A percentile compares a stretch with the other conserved stretches of the same genome.
phyloP scores from a whole-genome alignment of 768 basidiomycete species.

The Paxillus rubicundulus region DNA sequence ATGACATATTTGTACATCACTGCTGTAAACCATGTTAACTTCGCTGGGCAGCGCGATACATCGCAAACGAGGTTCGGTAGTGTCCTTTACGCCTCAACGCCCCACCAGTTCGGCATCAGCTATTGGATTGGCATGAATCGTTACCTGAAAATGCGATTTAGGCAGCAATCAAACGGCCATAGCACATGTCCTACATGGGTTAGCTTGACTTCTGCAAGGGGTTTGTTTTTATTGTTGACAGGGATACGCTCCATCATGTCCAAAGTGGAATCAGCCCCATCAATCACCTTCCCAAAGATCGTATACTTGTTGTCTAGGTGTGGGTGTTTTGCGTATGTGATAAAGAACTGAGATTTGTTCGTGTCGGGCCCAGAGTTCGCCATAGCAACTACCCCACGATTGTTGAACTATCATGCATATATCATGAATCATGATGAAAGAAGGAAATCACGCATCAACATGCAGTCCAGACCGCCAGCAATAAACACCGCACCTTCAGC shows the following conservation, averaged over 20 bases:
- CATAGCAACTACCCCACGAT: slow-evolving; percentile 95
- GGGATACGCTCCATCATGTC: slow-evolving; percentile 93
- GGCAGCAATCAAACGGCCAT: neutral
- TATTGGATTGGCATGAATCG: slow-evolving; percentile 93
- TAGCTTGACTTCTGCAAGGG: slow-evolving; percentile 81
- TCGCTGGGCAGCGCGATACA: neutral
- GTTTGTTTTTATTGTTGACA: slow-evolving; percentile 88
- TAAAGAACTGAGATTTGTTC: slow-evolving; percentile 90
- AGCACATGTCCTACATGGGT: slow-evolving; percentile 54
- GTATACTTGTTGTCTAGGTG: slow-evolving; percentile 95
- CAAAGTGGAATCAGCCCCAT: slow-evolving; percentile 90
- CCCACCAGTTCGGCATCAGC: slow-evolving; percentile 60
- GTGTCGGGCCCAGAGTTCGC: slow-evolving; percentile 93
- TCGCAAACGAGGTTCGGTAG: neutral
- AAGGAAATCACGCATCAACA: neutral
- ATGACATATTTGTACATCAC: slow-evolving; percentile 10
- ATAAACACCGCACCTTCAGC: slow-evolving; percentile 64
- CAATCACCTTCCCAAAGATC: slow-evolving; percentile 97
- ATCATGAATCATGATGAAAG: neutral
- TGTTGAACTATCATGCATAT: slow-evolving; percentile 71
- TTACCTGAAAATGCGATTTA: slow-evolving; percentile 47
- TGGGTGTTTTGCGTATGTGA: slow-evolving; percentile 88
- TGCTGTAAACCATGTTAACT: neutral
- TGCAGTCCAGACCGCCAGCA: neutral
- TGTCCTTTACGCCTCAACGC: slow-evolving; percentile 16